Percentiles rank a stretch among this genome's conserved stretches.
Conservation (phyloP, 1,284 basidiomycete species). For the Takashimella koratensis region DNA sequence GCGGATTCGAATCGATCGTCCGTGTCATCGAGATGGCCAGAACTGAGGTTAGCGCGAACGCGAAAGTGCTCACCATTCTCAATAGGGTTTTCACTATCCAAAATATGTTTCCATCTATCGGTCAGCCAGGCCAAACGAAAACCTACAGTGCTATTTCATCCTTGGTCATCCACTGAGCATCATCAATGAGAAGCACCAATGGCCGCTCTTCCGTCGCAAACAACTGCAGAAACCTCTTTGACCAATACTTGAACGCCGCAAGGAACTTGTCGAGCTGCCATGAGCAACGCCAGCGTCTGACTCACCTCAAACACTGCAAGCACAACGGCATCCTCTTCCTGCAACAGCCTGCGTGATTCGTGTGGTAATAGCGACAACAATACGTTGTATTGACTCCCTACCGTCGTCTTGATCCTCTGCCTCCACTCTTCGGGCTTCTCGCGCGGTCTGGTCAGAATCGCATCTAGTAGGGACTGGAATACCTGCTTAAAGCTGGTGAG, state of each 20-base stretch:
- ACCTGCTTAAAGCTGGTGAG: conserved; percentile 39
- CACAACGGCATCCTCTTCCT: background rate
- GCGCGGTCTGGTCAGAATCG: conserved; percentile 36
- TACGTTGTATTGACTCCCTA: conserved; percentile 26
- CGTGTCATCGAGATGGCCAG: conserved; percentile 27
- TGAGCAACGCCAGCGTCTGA: no score
- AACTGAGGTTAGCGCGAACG: conserved; percentile 3
- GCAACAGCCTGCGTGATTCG: conserved; percentile 25
- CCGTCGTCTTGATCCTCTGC: conserved; percentile 21
- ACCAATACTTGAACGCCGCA: conserved; percentile 28
- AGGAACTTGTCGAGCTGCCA: conserved; percentile 27
- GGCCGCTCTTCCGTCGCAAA: conserved; percentile 37
- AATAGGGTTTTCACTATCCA: conserved; percentile 15
- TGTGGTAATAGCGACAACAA: conserved; percentile 33
- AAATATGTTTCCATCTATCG: conserved; percentile 18
- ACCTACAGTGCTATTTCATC: conserved; percentile 32
- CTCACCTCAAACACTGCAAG: background rate
- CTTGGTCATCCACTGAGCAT: conserved; percentile 39
- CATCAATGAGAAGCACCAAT: conserved; percentile 40
- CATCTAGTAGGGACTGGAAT: conserved; percentile 37
- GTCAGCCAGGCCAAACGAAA: background rate
- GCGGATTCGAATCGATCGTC: background rate
- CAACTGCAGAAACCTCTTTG: conserved; percentile 32
- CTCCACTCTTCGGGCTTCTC: conserved; percentile 35
- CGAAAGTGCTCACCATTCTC: conserved; percentile 9